Percentiles rank a stretch among this genome's conserved stretches.
These are phyloP conservation scores for Geotrichum cucujoidarum DNA, from an alignment of 1,139 yeast genomes.

Conservation along the genomic window DNA sequence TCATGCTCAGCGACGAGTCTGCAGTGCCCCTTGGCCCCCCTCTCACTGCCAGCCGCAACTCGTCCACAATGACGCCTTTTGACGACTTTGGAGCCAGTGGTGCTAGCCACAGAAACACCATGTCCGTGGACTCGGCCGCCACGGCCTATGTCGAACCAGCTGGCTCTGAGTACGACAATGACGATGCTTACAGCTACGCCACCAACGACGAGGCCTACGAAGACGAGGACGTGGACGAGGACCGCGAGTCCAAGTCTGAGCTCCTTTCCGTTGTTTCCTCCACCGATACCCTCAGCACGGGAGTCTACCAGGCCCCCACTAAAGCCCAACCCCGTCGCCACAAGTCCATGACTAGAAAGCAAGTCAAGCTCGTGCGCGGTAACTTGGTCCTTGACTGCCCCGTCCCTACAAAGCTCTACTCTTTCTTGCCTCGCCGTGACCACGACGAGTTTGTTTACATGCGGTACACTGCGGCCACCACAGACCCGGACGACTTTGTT, in stretches of 20 bases:
- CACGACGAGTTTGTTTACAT: constrained; percentile 78
- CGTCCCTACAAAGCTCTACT: constrained; percentile 77
- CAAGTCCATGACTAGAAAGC: constrained; percentile 52
- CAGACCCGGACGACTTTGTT: constrained; percentile 63
- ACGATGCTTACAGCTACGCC: constrained; percentile 12
- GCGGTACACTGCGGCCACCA: constrained; percentile 78
- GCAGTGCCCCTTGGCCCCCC: constrained; percentile 13
- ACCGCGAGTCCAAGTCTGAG: constrained; percentile 30
- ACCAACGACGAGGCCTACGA: constrained; percentile 9
- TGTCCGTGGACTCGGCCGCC: constrained; percentile 14
- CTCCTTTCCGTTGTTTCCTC: constrained; percentile 23
- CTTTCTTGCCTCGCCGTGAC: constrained; percentile 74
- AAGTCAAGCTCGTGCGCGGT: constrained; percentile 67
- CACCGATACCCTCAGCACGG: constrained; percentile 29
- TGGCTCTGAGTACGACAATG: constrained; percentile 11
- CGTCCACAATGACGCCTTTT: not conserved
- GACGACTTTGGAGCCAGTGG: constrained; percentile 1
- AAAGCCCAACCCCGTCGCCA: constrained; percentile 58
- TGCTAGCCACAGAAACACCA: constrained; percentile 3
- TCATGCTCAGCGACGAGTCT: constrained; percentile 24
- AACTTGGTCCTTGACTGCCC: constrained; percentile 88
- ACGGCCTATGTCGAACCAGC: constrained; percentile 5
- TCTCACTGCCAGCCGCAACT: not conserved
- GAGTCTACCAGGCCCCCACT: constrained; percentile 37
- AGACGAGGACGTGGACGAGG: constrained; percentile 7